These are phyloP conservation scores for Choiromyces venosus DNA, from an alignment of 495 filamentous ascomycete species.

Conservation along the genomic window DNA sequence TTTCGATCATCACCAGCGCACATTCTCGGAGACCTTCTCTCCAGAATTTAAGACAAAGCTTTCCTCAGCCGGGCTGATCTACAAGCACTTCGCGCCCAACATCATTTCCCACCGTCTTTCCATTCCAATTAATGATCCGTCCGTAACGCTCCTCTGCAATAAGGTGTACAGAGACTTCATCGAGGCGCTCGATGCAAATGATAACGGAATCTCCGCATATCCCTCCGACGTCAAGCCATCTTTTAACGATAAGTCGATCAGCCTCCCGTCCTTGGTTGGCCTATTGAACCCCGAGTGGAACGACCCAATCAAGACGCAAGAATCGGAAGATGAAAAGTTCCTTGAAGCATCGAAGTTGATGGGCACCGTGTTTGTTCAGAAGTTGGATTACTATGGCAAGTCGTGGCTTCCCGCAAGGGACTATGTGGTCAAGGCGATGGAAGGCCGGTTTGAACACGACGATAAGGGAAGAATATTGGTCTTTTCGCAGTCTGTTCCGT, in stretches of 20 bases:
- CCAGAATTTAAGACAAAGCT: constrained; percentile 77
- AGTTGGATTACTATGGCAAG: constrained; percentile 62
- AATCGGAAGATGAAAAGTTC: constrained; percentile 75
- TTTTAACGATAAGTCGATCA: constrained; percentile 76
- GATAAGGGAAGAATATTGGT: constrained; percentile 72
- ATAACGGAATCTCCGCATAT: constrained; percentile 86
- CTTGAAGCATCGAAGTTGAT: constrained; percentile 68
- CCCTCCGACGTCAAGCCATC: constrained; percentile 66
- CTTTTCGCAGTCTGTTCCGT: constrained; percentile 70
- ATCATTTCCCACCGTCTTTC: constrained; percentile 70
- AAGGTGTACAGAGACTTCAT: constrained; percentile 92
- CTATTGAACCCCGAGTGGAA: constrained; percentile 74
- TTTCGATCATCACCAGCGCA: constrained; percentile 96
- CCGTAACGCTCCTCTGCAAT: constrained; percentile 68
- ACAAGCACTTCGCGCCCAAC: constrained; percentile 83
- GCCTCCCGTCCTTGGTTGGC: constrained; percentile 72
- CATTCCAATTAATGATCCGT: constrained; percentile 55
- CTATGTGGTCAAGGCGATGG: constrained; percentile 66
- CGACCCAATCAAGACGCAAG: constrained; percentile 56
- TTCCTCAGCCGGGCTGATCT: constrained; percentile 86
- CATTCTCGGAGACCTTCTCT: constrained; percentile 73
- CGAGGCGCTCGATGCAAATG: constrained; percentile 93
- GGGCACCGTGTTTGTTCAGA: constrained; percentile 74
- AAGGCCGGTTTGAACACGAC: constrained; percentile 59
- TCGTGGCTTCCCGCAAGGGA: constrained; percentile 86